Evolutionary conservation across 345 rosid species (phyloP), one percentile per base, ranked within the genome.

Genomic region (Euphorbia pulcherrima): DNA sequence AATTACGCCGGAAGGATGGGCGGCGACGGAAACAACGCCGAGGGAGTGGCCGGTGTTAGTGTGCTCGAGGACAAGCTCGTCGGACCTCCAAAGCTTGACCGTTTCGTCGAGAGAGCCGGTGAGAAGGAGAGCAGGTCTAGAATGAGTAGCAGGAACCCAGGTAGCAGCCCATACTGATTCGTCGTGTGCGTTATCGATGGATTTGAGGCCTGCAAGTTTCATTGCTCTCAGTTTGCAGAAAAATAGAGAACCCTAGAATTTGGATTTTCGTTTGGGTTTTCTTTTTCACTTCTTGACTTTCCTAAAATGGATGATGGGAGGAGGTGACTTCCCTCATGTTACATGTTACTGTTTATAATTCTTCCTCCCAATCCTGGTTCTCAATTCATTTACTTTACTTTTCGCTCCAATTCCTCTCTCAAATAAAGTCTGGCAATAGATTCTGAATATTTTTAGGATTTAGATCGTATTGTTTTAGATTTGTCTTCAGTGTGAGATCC

Each of bases 61-160:
- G 46, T 90, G 82, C 57, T 80, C 96, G 35, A 88, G 89, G 68
- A 72, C 76, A 60, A 92, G 84, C 76, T 92, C 96, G 71, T 94
- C 97, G 53, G 93, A 47, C 41, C 77, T 71, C 99, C 97, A 92
- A 14, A 94, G 78, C 85, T 81, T 87, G 58, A 94, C 97, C 27
- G 92, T 89, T 88, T 94, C 96, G 77, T 94, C 99, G 0, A 94
- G 92, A 8, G 97, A 85, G 20, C 97, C 97, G 9, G 97, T 91
- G 18, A 94, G 75, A 39, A 94, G 90, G 28, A 86, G 85, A 1
- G 96, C 76, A 0, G 89, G 86, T 40, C 92, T 88, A 68, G 82
- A 24, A 1, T 81, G 75, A 47, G 97, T 86, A 54, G 87, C 90
- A 26, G 97, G 90, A 4, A 91, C 86, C 99, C 97, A 94, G 0